Evolutionary conservation across 2,329 filamentous ascomycete species (phyloP).

Genomic region (Aspergillus clavatus): DNA sequence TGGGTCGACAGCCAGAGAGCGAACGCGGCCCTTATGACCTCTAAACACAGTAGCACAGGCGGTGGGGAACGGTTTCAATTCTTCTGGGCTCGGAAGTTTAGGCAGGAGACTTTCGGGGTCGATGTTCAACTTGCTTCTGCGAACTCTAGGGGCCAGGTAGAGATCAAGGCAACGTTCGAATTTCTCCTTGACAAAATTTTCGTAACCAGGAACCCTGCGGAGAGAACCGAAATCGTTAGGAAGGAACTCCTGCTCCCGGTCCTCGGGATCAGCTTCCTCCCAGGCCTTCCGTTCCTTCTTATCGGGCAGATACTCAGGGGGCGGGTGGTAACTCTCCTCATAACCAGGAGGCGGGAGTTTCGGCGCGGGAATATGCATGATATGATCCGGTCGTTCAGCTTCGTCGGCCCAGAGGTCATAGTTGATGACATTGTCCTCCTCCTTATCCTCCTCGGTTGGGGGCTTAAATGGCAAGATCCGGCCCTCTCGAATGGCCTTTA

Average conservation of each 20-base stretch:
- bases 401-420: constrained; percentile 97
- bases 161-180: constrained; percentile 94
- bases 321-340: constrained; percentile 94
- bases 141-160: constrained; percentile 86
- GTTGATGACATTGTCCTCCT: constrained; percentile 64
- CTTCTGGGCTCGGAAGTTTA: constrained; percentile 86
- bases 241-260: constrained; percentile 83
- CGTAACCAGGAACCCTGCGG: constrained; percentile 88
- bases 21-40: constrained; percentile 83
- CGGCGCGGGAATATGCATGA: constrained; percentile 92
- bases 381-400: constrained; percentile 71
- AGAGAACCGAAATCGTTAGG: constrained; percentile 77
- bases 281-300: constrained; percentile 78
- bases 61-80: constrained; percentile 91
- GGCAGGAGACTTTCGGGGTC: constrained; percentile 89
- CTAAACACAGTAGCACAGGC: constrained; percentile 80
- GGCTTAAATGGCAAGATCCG: constrained; percentile 87
- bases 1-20: constrained; percentile 79
- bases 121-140: constrained; percentile 93
- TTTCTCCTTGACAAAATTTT: constrained; percentile 84
- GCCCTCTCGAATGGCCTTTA: constrained; percentile 90
- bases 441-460: constrained; percentile 66
- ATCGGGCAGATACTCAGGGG: constrained; percentile 86
- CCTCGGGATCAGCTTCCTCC: constrained; percentile 82
- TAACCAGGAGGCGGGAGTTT: constrained; percentile 91